Conservation (phyloP, 2,329 filamentous ascomycete genomes). For the Meredithiella fracta region DNA sequence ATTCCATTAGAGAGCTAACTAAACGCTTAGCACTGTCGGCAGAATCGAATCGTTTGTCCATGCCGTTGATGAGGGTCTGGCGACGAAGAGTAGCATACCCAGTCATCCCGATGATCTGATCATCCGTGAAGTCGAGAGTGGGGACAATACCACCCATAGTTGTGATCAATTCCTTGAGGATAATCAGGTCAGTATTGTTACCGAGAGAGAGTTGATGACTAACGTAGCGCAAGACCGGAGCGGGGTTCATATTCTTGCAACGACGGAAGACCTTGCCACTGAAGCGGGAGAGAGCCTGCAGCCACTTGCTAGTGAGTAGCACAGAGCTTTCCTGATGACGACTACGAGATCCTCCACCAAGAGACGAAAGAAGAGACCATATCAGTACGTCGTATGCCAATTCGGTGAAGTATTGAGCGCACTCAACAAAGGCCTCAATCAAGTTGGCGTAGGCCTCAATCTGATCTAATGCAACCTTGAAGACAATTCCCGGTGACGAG, state of each 20-base stretch:
- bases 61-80: slow-evolving; percentile 62
- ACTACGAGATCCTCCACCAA: slow-evolving; percentile 44
- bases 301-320: slow-evolving; percentile 73
- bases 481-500: slow-evolving; percentile 79
- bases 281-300: slow-evolving; percentile 79
- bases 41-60: slow-evolving; percentile 67
- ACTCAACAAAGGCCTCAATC: slow-evolving; percentile 88
- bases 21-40: slow-evolving; percentile 61
- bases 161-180: slow-evolving; percentile 75
- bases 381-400: slow-evolving; percentile 85
- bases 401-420: slow-evolving; percentile 82
- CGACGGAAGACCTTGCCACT: slow-evolving; percentile 78
- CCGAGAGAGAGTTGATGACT: slow-evolving; percentile 65
- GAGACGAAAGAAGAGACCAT: slow-evolving; percentile 72
- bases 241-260: slow-evolving; percentile 68
- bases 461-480: slow-evolving; percentile 73
- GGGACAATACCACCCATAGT: slow-evolving; percentile 90
- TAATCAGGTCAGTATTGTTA: slow-evolving; percentile 79
- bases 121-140: slow-evolving; percentile 73
- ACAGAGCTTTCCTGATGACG: slow-evolving; percentile 46
- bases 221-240: slow-evolving; percentile 78
- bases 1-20: slow-evolving; percentile 61
- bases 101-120: slow-evolving; percentile 74
- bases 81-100: slow-evolving; percentile 66
- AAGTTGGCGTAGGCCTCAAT: slow-evolving; percentile 91